A percentile compares a stretch with the other conserved stretches of the same genome.
Evolutionary conservation across 345 rosid genomes (phyloP).

Genomic region (Salix udensis): DNA sequence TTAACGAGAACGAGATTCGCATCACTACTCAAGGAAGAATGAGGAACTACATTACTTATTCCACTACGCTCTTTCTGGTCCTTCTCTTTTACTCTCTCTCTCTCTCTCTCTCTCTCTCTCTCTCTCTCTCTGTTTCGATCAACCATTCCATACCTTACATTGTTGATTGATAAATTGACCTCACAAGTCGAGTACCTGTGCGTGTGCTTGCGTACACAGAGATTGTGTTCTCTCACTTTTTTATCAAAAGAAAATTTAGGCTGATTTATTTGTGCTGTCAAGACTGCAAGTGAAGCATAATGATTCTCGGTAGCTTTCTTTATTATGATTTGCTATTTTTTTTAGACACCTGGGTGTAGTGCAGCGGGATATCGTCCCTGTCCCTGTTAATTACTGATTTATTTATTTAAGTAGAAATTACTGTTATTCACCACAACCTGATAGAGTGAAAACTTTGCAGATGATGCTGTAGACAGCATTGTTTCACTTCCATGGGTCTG

Average conservation of each 20-base stretch:
- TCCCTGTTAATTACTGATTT: no score
- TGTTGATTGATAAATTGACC: background rate
- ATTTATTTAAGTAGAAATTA: no score
- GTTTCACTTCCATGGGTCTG: background rate
- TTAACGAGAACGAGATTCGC: slow-evolving; percentile 40
- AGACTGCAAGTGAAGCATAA: background rate
- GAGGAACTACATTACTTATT: slow-evolving; percentile 38
- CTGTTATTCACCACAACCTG: no score
- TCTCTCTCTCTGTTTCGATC: background rate
- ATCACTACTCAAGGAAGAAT: slow-evolving; percentile 39
- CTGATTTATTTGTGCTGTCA: background rate
- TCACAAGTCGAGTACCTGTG: background rate
- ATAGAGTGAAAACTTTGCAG: background rate
- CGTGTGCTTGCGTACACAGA: background rate
- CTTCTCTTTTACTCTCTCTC: no score
- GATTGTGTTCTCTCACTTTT: background rate
- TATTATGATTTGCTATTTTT: background rate
- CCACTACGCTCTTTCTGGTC: slow-evolving; percentile 37
- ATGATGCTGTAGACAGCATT: background rate
- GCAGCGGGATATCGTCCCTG: background rate
- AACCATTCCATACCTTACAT: background rate
- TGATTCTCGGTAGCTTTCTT: background rate
- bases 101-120: no score
- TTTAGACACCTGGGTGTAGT: background rate
- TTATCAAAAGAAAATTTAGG: background rate